Percentiles rank a stretch among this genome's conserved stretches.
phyloP scores from a whole-genome alignment of 116 monocot species.

The Papilionanthe hybrid region DNA sequence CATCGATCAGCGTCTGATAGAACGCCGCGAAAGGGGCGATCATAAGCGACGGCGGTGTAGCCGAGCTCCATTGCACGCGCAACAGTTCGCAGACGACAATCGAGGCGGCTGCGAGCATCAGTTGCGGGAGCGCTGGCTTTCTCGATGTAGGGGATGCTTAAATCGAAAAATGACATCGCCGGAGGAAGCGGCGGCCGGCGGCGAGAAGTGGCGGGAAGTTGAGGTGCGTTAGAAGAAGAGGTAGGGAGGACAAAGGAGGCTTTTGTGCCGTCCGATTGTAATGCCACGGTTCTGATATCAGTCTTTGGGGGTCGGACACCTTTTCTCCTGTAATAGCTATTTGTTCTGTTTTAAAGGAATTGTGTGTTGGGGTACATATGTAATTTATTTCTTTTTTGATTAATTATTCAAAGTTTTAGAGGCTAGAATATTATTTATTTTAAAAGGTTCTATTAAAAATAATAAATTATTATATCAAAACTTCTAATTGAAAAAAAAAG shows the following conservation, averaged over 20 bases:
- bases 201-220: neutral
- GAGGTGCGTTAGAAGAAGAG: neutral
- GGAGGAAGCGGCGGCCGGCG: neutral
- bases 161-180: slow-evolving; percentile 69
- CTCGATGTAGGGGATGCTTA: slow-evolving; percentile 56
- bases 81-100: slow-evolving; percentile 30
- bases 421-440: no score
- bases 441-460: no score
- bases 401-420: no score
- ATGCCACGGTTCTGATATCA: neutral
- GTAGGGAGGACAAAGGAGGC: neutral
- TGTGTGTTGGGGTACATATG: no score
- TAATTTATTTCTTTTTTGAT: no score
- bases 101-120: slow-evolving; percentile 12
- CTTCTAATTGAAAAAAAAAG: no score
- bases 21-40: slow-evolving; percentile 55
- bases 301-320: no score
- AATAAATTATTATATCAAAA: no score
- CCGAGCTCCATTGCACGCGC: slow-evolving; percentile 73
- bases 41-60: slow-evolving; percentile 76
- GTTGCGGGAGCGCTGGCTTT: neutral
- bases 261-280: neutral
- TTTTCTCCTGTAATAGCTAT: no score
- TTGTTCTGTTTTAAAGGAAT: no score
- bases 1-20: slow-evolving; percentile 55